Evolutionary conservation across 331 rosid genomes (phyloP).

Genomic region (Arachis monticola): DNA sequence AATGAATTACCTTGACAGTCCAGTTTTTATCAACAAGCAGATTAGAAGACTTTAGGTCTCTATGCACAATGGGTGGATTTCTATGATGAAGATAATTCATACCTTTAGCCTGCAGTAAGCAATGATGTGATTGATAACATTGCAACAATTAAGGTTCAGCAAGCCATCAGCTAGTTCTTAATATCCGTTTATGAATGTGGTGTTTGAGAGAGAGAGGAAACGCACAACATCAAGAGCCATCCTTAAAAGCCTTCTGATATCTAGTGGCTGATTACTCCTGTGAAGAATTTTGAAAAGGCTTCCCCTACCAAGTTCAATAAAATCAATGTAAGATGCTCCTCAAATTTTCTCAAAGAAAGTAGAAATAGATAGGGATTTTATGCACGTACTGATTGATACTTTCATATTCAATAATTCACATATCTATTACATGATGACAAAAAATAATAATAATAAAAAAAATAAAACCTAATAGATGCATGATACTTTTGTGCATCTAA

Average conservation of each 20-base stretch:
- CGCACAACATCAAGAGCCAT: conserved; percentile 90
- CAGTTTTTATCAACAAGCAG: conserved; percentile 79
- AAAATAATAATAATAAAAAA: not conserved
- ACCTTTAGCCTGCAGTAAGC: conserved; percentile 68
- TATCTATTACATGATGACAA: not conserved
- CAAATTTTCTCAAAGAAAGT: not conserved
- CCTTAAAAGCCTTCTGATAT: conserved; percentile 63
- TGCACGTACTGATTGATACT: conserved; percentile 17
- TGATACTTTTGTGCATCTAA: conserved; percentile 26
- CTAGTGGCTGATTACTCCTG: conserved; percentile 63
- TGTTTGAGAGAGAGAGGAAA: conserved; percentile 20
- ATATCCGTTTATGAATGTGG: not conserved
- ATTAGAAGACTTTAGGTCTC: conserved; percentile 83
- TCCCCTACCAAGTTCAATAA: conserved; percentile 59
- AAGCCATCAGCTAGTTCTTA: conserved; percentile 5
- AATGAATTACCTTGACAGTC: conserved; percentile 71
- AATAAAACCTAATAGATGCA: not conserved
- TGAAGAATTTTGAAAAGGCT: conserved; percentile 79
- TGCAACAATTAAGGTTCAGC: conserved; percentile 19
- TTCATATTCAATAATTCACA: conserved; percentile 3
- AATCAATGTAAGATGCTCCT: conserved; percentile 27
- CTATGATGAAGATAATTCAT: conserved; percentile 83
- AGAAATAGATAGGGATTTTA: not conserved
- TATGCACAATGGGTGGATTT: conserved; percentile 84
- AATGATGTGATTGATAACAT: conserved; percentile 24